phyloP scores from a whole-genome alignment of 768 basidiomycete genomes.

The Termitomyces sp. region DNA sequence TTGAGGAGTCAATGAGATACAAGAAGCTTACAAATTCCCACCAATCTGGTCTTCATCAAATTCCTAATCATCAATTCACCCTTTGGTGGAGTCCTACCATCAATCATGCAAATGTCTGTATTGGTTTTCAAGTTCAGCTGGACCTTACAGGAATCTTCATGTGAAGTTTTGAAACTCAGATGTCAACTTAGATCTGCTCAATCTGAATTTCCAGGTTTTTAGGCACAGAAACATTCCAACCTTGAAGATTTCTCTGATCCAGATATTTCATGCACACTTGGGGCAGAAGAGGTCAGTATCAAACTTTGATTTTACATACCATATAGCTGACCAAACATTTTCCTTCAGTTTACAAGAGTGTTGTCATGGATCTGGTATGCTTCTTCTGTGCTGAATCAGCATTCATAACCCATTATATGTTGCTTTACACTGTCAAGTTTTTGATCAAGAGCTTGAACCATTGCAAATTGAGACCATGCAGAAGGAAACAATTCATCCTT shows the following conservation, averaged over 20 bases:
- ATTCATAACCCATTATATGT: background rate
- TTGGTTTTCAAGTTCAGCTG: slow-evolving; percentile 99
- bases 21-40: slow-evolving; percentile 98
- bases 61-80: slow-evolving; percentile 98
- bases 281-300: slow-evolving; percentile 95
- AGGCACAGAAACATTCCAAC: slow-evolving; percentile 99
- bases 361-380: slow-evolving; percentile 82
- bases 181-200: background rate
- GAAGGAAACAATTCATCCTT: slow-evolving; percentile 98
- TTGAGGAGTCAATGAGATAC: slow-evolving; percentile 95
- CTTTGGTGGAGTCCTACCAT: slow-evolving; percentile 99
- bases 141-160: slow-evolving; percentile 98
- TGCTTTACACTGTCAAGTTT: slow-evolving; percentile 78
- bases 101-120: slow-evolving; percentile 98
- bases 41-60: slow-evolving; percentile 95
- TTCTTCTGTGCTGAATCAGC: background rate
- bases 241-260: slow-evolving; percentile 97
- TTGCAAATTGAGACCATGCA: slow-evolving; percentile 98
- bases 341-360: slow-evolving; percentile 78
- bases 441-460: slow-evolving; percentile 97
- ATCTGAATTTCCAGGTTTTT: background rate
- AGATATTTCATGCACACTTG: slow-evolving; percentile 99
- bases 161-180: slow-evolving; percentile 26
- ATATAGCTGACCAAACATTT: background rate
- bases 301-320: slow-evolving; percentile 17